Evolutionary conservation across 768 basidiomycete species (phyloP).

Genomic region (Podaxis mareebaensis): DNA sequence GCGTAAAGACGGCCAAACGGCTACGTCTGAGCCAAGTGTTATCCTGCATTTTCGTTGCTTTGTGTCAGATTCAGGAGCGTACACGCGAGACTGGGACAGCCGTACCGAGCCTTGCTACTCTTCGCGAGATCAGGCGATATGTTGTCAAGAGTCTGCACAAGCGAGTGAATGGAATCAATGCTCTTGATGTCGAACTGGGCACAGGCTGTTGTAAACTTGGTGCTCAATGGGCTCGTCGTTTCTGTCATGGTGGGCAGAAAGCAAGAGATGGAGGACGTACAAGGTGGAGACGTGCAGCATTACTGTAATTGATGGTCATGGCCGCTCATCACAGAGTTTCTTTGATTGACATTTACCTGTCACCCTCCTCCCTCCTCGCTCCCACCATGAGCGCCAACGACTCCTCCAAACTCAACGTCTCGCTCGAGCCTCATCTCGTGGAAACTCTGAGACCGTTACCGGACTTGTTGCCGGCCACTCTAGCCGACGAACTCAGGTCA

Average conservation of each 20-base stretch:
- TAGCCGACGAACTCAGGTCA: constrained; percentile 40
- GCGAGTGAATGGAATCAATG: constrained; percentile 29
- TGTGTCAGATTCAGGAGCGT: background rate
- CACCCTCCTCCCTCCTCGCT: constrained; percentile 15
- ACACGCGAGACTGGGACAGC: background rate
- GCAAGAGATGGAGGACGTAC: constrained; percentile 3
- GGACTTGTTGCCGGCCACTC: constrained; percentile 44
- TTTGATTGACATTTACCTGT: constrained; percentile 12
- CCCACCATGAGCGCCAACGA: constrained; percentile 22
- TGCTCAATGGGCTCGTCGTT: constrained; percentile 22
- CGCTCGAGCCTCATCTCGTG: constrained; percentile 65
- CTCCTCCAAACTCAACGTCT: constrained; percentile 45
- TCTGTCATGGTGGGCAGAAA: constrained; percentile 23
- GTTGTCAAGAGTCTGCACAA: constrained; percentile 46
- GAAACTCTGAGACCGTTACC: constrained; percentile 47
- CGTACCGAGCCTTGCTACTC: constrained; percentile 41
- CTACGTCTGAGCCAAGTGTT: constrained; percentile 38
- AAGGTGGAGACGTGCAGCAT: background rate
- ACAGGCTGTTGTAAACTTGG: constrained; percentile 43
- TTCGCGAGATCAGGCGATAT: constrained; percentile 53
- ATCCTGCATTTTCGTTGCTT: constrained; percentile 22
- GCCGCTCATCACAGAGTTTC: constrained; percentile 16
- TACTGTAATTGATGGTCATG: constrained; percentile 16
- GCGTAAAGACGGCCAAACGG: constrained; percentile 56
- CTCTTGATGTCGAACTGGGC: constrained; percentile 41